Base-by-base conservation (phyloP, 768 basidiomycete genomes). In the Rubroboletus pulcherrimus region DNA sequence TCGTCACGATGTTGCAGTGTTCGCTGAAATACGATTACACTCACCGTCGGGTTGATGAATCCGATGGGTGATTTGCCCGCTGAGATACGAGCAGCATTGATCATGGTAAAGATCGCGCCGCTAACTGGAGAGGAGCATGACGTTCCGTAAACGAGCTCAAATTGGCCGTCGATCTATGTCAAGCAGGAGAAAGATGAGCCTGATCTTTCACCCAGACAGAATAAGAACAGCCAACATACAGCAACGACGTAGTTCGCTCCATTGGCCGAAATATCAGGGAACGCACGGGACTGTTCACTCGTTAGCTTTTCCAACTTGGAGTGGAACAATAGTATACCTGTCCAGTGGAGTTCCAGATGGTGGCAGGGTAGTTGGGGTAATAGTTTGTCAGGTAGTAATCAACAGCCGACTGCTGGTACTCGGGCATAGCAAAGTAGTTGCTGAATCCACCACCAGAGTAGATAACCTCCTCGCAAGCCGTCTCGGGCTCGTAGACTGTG, bases 31-130 rank as follows among this genome's bases (percentile, higher is more conserved):
- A 9, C 14, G 68, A 71, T 24, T 17, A 68, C 68, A 54, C 79
- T 78, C 10, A 77, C 74, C 26, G 70, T 64, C 30, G 78, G 77
- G 61, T 80, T 79, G 54, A 80, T 76, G 64, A 80, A 70, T n/a
- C 73, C 70, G 4, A 76, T 64, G 0, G 73, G 63, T 10, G 49
- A 55, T 54, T 76, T 75, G 26, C 68, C 64, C 9, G 31, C 51
- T 5, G 62, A 66, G 26, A 76, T 34, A 12, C 74, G 67, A 17
- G 69, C 75, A 49, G 74, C 74, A 57, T 75, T 76, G 53, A 74
- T 57, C 58, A 74, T 61, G 1, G 72, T 71, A 24, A 75, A 55
- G 43, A 75, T 66, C 1, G 70, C 64, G 0, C 62, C 71, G 19
- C 68, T 58, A 17, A 65, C 64, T 1, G 73, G 75, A 10, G 73